phyloP scores from a whole-genome alignment of 768 basidiomycete genomes.

The Lentinula raphanica region DNA sequence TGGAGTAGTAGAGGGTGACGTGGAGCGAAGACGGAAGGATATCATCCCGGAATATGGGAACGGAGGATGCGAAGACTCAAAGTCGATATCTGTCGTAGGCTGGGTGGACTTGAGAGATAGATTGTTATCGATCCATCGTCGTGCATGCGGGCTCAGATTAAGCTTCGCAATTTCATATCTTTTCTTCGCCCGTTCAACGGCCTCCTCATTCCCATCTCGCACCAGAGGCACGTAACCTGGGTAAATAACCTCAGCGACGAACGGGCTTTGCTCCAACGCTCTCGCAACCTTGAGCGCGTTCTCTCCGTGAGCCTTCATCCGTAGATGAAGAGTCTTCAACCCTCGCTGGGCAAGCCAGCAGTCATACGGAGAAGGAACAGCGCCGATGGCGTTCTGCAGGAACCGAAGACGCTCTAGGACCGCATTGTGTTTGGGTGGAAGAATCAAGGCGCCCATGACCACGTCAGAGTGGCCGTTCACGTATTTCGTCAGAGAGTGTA shows the following conservation, averaged over 20 bases:
- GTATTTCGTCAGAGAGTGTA: conserved; percentile 87
- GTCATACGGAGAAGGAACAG: conserved; percentile 82
- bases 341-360: conserved; percentile 88
- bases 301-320: conserved; percentile 81
- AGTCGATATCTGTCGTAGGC: conserved; percentile 16
- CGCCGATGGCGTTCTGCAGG: conserved; percentile 86
- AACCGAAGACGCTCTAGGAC: conserved; percentile 64
- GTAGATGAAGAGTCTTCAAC: conserved; percentile 83
- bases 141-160: conserved; percentile 65
- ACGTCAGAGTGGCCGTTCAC: conserved; percentile 93
- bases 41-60: conserved; percentile 94
- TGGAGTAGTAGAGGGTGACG: not conserved
- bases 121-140: conserved; percentile 46
- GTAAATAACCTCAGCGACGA: conserved; percentile 81
- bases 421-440: conserved; percentile 46
- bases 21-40: conserved; percentile 61
- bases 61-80: conserved; percentile 28
- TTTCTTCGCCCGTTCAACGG: not conserved
- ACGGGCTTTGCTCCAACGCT: conserved; percentile 45
- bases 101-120: conserved; percentile 16
- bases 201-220: not conserved
- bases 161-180: conserved; percentile 59
- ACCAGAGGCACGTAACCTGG: conserved; percentile 72
- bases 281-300: conserved; percentile 77
- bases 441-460: conserved; percentile 79